Evolutionary conservation across 1,284 basidiomycete species (phyloP).

Genomic region (Chondrostereum purpureum): DNA sequence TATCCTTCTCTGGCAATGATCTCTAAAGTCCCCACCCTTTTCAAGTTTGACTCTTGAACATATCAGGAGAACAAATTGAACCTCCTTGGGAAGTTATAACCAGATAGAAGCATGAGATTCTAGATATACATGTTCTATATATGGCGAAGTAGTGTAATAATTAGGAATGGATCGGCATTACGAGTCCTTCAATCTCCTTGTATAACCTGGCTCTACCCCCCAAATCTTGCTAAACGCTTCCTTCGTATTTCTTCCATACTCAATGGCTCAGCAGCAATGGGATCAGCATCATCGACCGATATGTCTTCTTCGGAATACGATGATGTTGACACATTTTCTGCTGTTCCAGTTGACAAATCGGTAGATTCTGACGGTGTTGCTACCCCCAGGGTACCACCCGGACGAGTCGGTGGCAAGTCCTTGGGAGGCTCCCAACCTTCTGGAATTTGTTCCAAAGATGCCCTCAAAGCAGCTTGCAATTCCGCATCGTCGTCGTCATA

Average conservation of each 20-base stretch:
- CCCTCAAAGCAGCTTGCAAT: conserved; percentile 78
- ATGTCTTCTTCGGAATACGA: background rate
- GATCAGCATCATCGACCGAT: conserved; percentile 18
- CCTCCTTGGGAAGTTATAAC: no score
- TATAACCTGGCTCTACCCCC: conserved; percentile 22
- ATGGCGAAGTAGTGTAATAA: no score
- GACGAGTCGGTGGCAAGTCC: conserved; percentile 8
- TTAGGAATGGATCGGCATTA: no score
- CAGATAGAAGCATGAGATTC: no score
- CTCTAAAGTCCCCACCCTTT: background rate
- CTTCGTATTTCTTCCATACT: conserved; percentile 74
- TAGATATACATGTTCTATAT: no score
- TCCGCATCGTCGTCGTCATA: conserved; percentile 87
- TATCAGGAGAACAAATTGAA: conserved; percentile 29
- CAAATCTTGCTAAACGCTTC: conserved; percentile 73
- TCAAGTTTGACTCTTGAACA: conserved; percentile 11
- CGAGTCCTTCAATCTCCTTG: no score
- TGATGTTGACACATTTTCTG: background rate
- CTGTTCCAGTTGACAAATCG: background rate
- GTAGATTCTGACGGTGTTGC: conserved; percentile 14
- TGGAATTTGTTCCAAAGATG: conserved; percentile 69
- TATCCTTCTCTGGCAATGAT: no score
- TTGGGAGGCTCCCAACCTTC: conserved; percentile 39
- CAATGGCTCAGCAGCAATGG: conserved; percentile 27
- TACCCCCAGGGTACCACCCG: conserved; percentile 3